Conservation (phyloP, 2,329 filamentous ascomycete genomes). For the Alternaria dauci region DNA sequence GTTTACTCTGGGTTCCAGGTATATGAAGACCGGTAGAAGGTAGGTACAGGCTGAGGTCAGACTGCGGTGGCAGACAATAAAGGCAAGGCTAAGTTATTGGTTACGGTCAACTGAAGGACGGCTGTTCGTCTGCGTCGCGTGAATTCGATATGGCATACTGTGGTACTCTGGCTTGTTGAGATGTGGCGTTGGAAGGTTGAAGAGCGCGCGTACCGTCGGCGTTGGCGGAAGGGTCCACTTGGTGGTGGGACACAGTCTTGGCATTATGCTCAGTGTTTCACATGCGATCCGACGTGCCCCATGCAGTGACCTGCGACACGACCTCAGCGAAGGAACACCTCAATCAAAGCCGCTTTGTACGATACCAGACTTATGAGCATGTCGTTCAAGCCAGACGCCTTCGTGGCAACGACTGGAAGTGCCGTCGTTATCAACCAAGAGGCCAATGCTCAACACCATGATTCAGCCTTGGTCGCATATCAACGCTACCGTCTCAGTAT, state of each 20-base stretch:
- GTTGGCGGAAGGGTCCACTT: neutral
- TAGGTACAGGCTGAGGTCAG: conserved; percentile 11
- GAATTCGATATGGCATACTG: neutral
- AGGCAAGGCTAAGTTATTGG: conserved; percentile 4
- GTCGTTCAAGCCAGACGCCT: neutral
- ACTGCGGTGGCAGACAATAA: conserved; percentile 8
- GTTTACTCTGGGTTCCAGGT: conserved; percentile 22
- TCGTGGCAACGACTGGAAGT: neutral
- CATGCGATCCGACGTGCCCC: conserved; percentile 7
- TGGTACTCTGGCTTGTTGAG: neutral
- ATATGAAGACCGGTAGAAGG: conserved; percentile 17
- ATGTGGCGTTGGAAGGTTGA: neutral
- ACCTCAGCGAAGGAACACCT: conserved; percentile 1
- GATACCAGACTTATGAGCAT: neutral
- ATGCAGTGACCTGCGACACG: conserved; percentile 11
- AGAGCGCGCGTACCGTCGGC: neutral
- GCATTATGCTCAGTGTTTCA: conserved; percentile 19
- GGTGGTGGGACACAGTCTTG: conserved; percentile 6
- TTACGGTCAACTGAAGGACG: neutral
- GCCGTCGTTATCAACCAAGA: neutral
- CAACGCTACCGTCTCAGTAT: conserved; percentile 13
- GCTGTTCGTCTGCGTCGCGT: neutral
- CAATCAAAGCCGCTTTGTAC: neutral
- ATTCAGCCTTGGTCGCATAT: neutral
- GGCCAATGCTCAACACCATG: neutral